These are phyloP conservation scores for Cavenderia fasciculata DNA, from an alignment of 78 protist species.

Conservation along the genomic window DNA sequence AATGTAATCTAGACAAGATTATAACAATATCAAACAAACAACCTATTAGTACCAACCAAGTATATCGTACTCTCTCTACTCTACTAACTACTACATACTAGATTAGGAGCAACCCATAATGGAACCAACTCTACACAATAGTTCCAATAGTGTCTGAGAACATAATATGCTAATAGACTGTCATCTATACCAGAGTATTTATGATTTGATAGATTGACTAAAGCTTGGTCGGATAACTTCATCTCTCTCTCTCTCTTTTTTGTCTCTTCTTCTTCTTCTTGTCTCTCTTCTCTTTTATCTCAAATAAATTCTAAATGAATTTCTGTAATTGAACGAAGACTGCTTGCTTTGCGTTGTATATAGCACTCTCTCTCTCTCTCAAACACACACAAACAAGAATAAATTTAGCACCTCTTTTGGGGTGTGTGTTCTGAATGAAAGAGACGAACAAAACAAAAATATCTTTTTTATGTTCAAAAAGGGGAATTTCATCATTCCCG, in stretches of 20 bases:
- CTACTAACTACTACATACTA: conserved; percentile 18
- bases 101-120: conserved; percentile 48
- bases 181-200: conserved; percentile 71
- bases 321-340: background rate
- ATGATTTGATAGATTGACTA: conserved; percentile 37
- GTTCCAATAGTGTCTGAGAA: conserved; percentile 54
- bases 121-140: conserved; percentile 48
- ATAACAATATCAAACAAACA: background rate
- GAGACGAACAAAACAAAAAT: too few relatives aligned
- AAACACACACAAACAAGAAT: background rate
- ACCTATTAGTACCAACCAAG: background rate
- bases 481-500: too few relatives aligned
- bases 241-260: background rate
- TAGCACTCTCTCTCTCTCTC: background rate
- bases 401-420: background rate
- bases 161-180: conserved; percentile 34
- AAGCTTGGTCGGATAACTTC: conserved; percentile 38
- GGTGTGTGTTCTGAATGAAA: too few relatives aligned
- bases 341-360: background rate
- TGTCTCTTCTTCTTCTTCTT: too few relatives aligned
- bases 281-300: too few relatives aligned
- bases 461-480: too few relatives aligned
- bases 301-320: too few relatives aligned
- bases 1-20: conserved; percentile 40
- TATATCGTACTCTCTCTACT: too few relatives aligned